Conservation (phyloP, 202 grass and related monocot genomes). For the Elaeis oleifera region DNA sequence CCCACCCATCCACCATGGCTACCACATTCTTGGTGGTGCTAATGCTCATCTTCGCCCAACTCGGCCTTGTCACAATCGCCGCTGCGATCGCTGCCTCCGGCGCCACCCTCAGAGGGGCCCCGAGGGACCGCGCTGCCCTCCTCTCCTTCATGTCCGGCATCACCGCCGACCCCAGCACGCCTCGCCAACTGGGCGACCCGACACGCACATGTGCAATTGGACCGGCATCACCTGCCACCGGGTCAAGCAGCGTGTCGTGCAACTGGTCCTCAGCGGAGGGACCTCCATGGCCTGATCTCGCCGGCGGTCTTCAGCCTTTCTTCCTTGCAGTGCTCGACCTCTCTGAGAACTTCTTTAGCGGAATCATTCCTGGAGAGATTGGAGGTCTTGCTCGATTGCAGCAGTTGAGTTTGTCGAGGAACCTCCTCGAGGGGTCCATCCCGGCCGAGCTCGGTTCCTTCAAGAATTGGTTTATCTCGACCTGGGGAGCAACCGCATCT, state of each 20-base stretch:
- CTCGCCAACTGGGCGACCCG: conserved; percentile 7
- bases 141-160: conserved; percentile 9
- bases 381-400: conserved; percentile 18
- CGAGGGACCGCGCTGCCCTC: conserved; percentile 1
- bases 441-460: conserved; percentile 42
- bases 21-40: not conserved
- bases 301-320: conserved; percentile 43
- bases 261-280: conserved; percentile 21
- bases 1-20: not conserved
- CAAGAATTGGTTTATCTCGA: conserved; percentile 43
- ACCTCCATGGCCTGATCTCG: conserved; percentile 6
- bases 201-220: conserved; percentile 49
- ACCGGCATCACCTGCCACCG: conserved; percentile 53
- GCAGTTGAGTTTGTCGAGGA: conserved; percentile 47
- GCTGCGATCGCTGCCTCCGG: not conserved
- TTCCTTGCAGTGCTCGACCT: conserved; percentile 23
- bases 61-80: not conserved
- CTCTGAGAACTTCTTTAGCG: conserved; percentile 12
- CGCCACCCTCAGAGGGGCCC: not conserved
- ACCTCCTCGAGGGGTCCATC: conserved; percentile 42
- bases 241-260: conserved; percentile 27
- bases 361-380: conserved; percentile 11
- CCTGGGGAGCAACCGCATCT: conserved; percentile 55
- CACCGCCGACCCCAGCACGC: not conserved
- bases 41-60: not conserved